Evolutionary conservation across 768 basidiomycete species (phyloP), one percentile per base, ranked within the genome.

Genomic region (Collybia sp.): DNA sequence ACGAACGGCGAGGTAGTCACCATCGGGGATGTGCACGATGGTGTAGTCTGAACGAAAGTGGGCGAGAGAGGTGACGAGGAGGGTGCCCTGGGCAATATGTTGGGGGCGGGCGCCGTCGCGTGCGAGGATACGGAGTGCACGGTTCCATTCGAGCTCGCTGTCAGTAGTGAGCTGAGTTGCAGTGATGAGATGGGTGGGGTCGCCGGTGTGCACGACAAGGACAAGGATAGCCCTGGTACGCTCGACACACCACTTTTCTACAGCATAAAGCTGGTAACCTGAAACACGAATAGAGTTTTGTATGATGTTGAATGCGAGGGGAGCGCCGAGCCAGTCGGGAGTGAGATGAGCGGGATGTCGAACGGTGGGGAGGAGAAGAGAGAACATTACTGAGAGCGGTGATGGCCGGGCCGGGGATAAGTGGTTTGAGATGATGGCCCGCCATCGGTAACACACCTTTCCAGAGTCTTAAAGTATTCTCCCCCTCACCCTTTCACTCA

Each of bases 31-130:
- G 48, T 78, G 82, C 30, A 92, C 85, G 49, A 92, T 89, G 46
- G 87, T 87, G 60, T 81, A 88, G 69, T 92, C 89, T 1, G 88
- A 90, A 45, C 86, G 86, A 60, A 93, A 93, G 69, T 88, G 84
- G 37, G 88, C 86, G 19, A 93, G 77, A 10, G 88, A 91, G 19
- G 90, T 93, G 46, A 82, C 79, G 79, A 92, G 82, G 55, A 93
- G 71, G 18, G 75, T 65, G 41, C 90, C 90, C 6, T 37, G 35
- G 35, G 35, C n/a, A 10, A 18, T 37, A 62, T 83, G 73, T 61
- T 79, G 82, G 2, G 86, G 86, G n/a, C 83, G 74, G 3, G 89
- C 87, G 46, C 83, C 83, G 47, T 85, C 81, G 50, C 80, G 72
- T 30, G 82, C 77, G 31, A 89, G 76, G 50, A 73, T 66, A 38